phyloP scores from a whole-genome alignment of 805 yeast genomes.

The Saturnispora serradocipensis region DNA sequence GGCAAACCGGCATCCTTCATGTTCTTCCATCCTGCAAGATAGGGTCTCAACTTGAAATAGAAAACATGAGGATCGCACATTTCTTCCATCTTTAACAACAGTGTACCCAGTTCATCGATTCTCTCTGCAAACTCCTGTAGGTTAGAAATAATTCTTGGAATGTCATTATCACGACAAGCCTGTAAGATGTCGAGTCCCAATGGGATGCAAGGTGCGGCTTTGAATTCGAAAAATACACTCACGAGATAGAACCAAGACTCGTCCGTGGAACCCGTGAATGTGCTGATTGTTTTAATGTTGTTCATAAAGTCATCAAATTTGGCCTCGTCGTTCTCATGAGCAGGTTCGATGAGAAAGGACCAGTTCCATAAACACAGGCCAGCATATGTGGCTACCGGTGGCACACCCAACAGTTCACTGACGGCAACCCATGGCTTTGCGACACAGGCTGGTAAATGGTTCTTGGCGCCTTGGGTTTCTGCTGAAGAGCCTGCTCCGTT shows the following conservation, averaged over 20 bases:
- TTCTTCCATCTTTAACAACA: constrained; percentile 77
- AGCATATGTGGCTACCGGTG: constrained; percentile 85
- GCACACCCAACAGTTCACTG: constrained; percentile 55
- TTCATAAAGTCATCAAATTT: constrained; percentile 37
- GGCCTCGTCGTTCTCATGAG: constrained; percentile 16
- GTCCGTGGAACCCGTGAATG: constrained; percentile 85
- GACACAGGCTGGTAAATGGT: constrained; percentile 55
- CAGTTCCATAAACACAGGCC: constrained; percentile 86
- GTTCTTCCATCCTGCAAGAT: constrained; percentile 87
- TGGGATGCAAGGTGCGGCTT: constrained; percentile 63
- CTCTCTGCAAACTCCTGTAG: constrained; percentile 64
- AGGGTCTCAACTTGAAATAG: constrained; percentile 80
- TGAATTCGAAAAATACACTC: constrained; percentile 75
- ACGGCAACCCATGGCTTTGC: constrained; percentile 62
- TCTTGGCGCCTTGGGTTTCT: constrained; percentile 40
- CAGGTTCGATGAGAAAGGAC: constrained; percentile 44
- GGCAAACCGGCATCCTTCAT: constrained; percentile 79
- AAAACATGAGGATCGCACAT: constrained; percentile 93
- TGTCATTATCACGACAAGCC: constrained; percentile 40
- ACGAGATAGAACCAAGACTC: constrained; percentile 92
- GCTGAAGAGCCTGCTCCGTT: constrained; percentile 20
- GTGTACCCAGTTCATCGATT: constrained; percentile 64
- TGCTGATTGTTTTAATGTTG: constrained; percentile 66
- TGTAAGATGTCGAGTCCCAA: constrained; percentile 61
- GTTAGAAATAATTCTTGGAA: constrained; percentile 31